These are phyloP conservation scores for Trapa bicornis DNA, from an alignment of 345 rosid genomes.

Conservation along the genomic window DNA sequence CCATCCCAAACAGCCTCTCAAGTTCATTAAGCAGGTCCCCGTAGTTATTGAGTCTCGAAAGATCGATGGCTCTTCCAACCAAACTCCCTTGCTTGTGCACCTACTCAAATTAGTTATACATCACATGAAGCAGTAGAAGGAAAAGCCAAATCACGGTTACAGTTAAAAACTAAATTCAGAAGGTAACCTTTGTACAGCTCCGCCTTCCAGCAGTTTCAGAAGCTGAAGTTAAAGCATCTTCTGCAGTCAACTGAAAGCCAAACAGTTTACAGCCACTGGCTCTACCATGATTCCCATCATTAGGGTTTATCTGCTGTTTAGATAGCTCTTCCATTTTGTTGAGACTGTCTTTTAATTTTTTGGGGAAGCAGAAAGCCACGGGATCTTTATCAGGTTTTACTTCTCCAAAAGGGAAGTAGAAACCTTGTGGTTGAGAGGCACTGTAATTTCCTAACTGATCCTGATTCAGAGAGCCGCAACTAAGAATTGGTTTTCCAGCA, in stretches of 20 bases:
- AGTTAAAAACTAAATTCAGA: not conserved
- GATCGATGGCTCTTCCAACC: constrained; percentile 74
- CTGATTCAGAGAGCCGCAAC: constrained; percentile 2
- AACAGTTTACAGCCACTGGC: constrained; percentile 62
- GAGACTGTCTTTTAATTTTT: constrained; percentile 25
- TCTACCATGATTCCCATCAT: constrained; percentile 22
- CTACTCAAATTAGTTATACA: constrained; percentile 17
- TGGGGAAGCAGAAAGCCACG: constrained; percentile 16
- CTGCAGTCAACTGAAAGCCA: constrained; percentile 62
- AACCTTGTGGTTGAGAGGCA: constrained; percentile 13
- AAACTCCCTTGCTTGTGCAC: constrained; percentile 76
- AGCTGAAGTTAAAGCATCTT: constrained; percentile 30
- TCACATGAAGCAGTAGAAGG: not conserved
- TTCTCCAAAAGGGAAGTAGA: constrained; percentile 35
- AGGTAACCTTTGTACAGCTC: constrained; percentile 74
- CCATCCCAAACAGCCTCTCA: constrained; percentile 62
- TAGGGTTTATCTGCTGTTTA: constrained; percentile 25
- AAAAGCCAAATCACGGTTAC: not conserved
- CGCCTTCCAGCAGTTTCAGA: constrained; percentile 60
- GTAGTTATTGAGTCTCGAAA: constrained; percentile 54
- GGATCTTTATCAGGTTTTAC: constrained; percentile 26
- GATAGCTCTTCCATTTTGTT: constrained; percentile 25
- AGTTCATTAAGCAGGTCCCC: constrained; percentile 52
- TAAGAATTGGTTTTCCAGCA: constrained; percentile 31
- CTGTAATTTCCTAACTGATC: not conserved